A percentile compares a stretch with the other conserved stretches of the same genome.
phyloP scores from a whole-genome alignment of 2,329 filamentous ascomycete genomes.

The Alternaria brassicae region DNA sequence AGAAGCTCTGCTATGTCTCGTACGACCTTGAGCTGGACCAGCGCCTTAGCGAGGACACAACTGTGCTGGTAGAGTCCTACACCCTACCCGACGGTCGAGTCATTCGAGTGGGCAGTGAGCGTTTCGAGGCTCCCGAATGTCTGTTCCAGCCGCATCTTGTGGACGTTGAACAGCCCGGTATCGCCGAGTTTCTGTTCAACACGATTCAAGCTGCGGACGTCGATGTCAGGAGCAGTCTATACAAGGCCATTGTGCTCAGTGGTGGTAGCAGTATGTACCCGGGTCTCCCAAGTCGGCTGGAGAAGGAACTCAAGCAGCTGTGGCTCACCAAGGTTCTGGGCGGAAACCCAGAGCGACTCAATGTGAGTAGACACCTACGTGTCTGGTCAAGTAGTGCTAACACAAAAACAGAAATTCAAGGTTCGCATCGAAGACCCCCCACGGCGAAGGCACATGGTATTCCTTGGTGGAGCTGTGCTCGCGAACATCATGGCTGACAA shows the following conservation, averaged over 20 bases:
- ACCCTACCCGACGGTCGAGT: constrained; percentile 95
- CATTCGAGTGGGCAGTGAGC: constrained; percentile 93
- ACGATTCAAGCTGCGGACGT: constrained; percentile 97
- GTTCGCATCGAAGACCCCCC: constrained; percentile 98
- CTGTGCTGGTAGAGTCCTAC: constrained; percentile 95
- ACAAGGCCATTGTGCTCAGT: constrained; percentile 96
- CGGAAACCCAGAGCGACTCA: constrained; percentile 90
- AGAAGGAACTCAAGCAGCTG: constrained; percentile 98
- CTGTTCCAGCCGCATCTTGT: constrained; percentile 98
- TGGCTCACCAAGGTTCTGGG: constrained; percentile 92
- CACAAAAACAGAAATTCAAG: constrained; percentile 82
- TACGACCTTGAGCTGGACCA: constrained; percentile 98
- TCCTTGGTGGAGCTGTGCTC: constrained; percentile 92
- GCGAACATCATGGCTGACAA: constrained; percentile 99
- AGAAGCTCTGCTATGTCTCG: constrained; percentile 99
- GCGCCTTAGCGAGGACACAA: constrained; percentile 94
- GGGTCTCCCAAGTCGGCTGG: constrained; percentile 87
- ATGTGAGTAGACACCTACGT: constrained; percentile 55
- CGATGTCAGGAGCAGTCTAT: constrained; percentile 89
- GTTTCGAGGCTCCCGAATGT: constrained; percentile 97
- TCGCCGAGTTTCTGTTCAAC: constrained; percentile 98
- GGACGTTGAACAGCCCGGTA: constrained; percentile 95
- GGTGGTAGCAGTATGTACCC: constrained; percentile 99
- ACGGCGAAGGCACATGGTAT: constrained; percentile 98
- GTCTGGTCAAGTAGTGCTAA: constrained; percentile 26